Evolutionary conservation across 2,329 filamentous ascomycete species (phyloP).

Genomic region (Drechslera avenae): DNA sequence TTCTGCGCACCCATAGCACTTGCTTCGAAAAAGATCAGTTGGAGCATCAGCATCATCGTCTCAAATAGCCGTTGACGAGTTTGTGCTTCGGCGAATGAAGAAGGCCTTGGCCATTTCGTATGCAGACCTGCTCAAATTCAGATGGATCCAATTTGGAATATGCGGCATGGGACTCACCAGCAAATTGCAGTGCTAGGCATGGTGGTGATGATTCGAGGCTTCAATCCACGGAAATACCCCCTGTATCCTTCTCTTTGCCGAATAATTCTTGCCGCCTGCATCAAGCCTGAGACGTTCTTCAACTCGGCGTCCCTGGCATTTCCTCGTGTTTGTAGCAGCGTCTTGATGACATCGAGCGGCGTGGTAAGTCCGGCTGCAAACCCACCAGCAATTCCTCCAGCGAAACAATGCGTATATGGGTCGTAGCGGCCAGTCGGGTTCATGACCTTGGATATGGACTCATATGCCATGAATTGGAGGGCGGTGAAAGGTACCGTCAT

Average conservation of each 20-base stretch:
- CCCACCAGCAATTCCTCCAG: slow-evolving; percentile 89
- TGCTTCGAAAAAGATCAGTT: slow-evolving; percentile 6
- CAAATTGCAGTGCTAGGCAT: slow-evolving; percentile 99
- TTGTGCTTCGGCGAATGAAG: slow-evolving; percentile 58
- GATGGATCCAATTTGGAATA: background rate
- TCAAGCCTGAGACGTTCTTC: slow-evolving; percentile 80
- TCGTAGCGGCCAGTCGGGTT: slow-evolving; percentile 88
- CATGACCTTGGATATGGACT: slow-evolving; percentile 92
- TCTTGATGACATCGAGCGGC: slow-evolving; percentile 98
- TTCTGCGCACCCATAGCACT: slow-evolving; percentile 5
- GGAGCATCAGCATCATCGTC: background rate
- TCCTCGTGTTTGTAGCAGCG: slow-evolving; percentile 90
- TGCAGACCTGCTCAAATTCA: slow-evolving; percentile 57
- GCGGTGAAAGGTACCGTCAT: slow-evolving; percentile 99
- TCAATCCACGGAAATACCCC: slow-evolving; percentile 92
- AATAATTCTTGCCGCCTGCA: slow-evolving; percentile 79
- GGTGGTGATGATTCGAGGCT: slow-evolving; percentile 88
- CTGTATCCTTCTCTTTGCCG: slow-evolving; percentile 80
- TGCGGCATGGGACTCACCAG: slow-evolving; percentile 65
- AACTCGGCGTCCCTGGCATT: slow-evolving; percentile 80
- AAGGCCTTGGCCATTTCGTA: slow-evolving; percentile 73
- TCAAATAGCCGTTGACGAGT: slow-evolving; percentile 31
- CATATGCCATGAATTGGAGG: slow-evolving; percentile 96
- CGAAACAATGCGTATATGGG: slow-evolving; percentile 89
- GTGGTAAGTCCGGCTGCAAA: slow-evolving; percentile 93